Percentiles rank a stretch among this genome's conserved stretches.
Evolutionary conservation across 208 protist species (phyloP).

Genomic region (Leishmania major): DNA sequence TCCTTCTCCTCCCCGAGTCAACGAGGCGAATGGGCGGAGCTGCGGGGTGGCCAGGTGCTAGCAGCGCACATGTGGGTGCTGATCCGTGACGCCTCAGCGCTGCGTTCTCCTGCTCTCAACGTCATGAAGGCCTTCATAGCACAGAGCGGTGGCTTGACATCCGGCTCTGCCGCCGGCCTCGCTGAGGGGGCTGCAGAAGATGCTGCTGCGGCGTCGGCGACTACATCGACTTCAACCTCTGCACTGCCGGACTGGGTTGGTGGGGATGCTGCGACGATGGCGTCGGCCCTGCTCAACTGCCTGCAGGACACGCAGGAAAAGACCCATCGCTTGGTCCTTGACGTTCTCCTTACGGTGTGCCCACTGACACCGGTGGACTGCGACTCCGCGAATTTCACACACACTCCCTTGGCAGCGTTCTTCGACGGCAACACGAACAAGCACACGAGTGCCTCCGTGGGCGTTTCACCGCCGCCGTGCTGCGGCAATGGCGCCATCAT

Average conservation of each 20-base stretch:
- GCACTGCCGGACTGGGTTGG: slow-evolving; percentile 32
- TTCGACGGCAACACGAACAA: not conserved
- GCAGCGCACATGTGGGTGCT: slow-evolving; percentile 34
- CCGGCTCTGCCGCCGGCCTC: not conserved
- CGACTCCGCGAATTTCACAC: not conserved
- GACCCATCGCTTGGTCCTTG: slow-evolving; percentile 45
- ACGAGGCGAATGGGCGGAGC: not conserved
- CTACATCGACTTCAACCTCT: not conserved
- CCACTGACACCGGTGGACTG: slow-evolving; percentile 24
- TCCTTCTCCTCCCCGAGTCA: not conserved
- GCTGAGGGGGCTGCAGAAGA: not conserved
- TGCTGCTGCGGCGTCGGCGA: not conserved
- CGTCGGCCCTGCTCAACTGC: slow-evolving; percentile 37
- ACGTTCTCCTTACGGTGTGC: slow-evolving; percentile 42
- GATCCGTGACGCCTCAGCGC: slow-evolving; percentile 25
- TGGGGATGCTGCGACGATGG: slow-evolving; percentile 24
- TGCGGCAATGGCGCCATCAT: slow-evolving; percentile 1
- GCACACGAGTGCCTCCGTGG: not conserved
- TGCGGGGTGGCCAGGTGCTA: slow-evolving; percentile 33
- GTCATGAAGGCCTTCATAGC: slow-evolving; percentile 39
- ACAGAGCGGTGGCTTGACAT: not conserved
- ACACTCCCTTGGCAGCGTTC: not conserved
- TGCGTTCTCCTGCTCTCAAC: slow-evolving; percentile 30
- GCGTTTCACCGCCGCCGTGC: not conserved
- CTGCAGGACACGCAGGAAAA: slow-evolving; percentile 51